Conservation (phyloP, 441 rosid genomes). For the Monsonia emarginata region DNA sequence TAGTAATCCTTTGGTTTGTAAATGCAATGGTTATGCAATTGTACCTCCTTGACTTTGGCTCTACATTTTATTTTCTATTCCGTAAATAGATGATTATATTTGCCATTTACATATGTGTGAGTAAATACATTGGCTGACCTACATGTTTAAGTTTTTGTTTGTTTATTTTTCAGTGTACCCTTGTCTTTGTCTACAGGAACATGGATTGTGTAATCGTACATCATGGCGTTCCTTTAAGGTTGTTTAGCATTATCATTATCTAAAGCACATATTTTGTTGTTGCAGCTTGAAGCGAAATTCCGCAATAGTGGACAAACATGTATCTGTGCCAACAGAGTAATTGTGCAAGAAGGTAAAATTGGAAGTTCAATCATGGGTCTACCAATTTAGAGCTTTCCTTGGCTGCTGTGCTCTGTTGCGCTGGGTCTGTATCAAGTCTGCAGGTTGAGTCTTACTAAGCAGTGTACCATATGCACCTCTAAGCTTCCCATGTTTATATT, state of each 20-base stretch:
- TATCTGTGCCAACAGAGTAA: constrained; percentile 80
- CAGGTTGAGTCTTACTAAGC: background rate
- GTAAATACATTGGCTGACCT: background rate
- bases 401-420: background rate
- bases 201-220: background rate
- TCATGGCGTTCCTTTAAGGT: background rate
- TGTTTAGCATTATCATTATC: background rate
- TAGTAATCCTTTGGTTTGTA: too few species aligned
- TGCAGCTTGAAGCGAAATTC: constrained; percentile 89
- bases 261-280: constrained; percentile 13
- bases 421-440: too few species aligned
- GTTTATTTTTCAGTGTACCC: too few species aligned
- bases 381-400: background rate
- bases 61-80: background rate
- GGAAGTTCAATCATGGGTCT: background rate
- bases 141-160: background rate
- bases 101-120: background rate
- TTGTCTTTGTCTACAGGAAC: too few species aligned
- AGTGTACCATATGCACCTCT: background rate
- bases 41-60: background rate
- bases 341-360: constrained; percentile 84
- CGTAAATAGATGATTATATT: background rate
- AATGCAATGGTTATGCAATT: background rate
- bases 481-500: background rate
- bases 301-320: constrained; percentile 96